Evolutionary conservation across 352 stramenopile genomes (phyloP), one percentile per base, ranked within the genome.

Genomic region (Thalassiosira hispida): DNA sequence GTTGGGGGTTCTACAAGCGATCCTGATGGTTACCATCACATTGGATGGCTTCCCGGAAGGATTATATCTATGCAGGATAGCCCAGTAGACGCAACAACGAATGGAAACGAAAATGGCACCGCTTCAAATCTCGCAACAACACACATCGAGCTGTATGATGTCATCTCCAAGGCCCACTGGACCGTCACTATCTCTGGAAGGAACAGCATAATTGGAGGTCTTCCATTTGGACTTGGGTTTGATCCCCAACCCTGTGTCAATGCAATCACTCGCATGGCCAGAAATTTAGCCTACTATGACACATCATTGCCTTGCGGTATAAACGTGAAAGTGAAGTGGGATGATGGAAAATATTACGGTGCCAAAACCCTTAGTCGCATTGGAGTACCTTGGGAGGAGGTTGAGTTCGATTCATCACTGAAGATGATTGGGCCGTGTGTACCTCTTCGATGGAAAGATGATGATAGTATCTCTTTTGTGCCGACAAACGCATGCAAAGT

Each of bases 151-250:
- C 16, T 83, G 23, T 53, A 56, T 55, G 61, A 83, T 71, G 53
- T 46, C 23, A 78, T 78, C 18, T 56, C 47, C 16, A 35, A 78
- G 49, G 59, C 40, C 16, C 46, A 49, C n/a, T 83, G 75, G 49
- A 55, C 66, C 8, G 25, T 71, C 12, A 22, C 40, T 12, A 44
- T 72, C 44, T 12, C 23, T 16, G 46, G 46, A 22, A 51, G 46
- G 42, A 66, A 47, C 2, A 67, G 14, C 11, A 47, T 73, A 47
- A 20, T 83, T n/a, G 57, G 22, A 31, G 75, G 67, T n/a, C 40
- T 71, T 31, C 75, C 68, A 35, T 83, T 83, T 72, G 75, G 75
- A 12, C 75, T 78, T 56, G 33, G 71, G 14, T 62, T 78, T 25
- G 18, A 72, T 35, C 53, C 67, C 23, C 53, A 68, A 40, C 5